These are phyloP conservation scores for Pseudozyma flocculosa DNA, from an alignment of 1,284 basidiomycete genomes.

Conservation along the genomic window DNA sequence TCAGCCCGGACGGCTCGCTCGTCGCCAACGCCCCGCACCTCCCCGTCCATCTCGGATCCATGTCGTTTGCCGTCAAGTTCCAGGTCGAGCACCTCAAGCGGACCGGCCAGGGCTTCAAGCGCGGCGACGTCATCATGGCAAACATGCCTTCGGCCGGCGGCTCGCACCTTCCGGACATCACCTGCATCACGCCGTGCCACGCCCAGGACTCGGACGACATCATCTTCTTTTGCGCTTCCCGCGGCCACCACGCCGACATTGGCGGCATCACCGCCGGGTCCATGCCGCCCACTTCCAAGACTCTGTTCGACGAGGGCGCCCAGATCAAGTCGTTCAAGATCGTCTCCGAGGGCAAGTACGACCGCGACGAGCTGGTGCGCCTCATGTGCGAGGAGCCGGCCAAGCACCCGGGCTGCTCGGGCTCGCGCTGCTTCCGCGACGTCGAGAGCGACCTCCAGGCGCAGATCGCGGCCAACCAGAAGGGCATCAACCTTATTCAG, in stretches of 20 bases:
- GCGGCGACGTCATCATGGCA: slow-evolving; percentile 86
- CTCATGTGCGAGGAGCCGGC: slow-evolving; percentile 84
- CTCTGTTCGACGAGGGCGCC: slow-evolving; percentile 89
- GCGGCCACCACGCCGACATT: slow-evolving; percentile 71
- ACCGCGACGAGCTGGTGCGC: slow-evolving; percentile 72
- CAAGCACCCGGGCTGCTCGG: slow-evolving; percentile 64
- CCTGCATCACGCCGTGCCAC: slow-evolving; percentile 86
- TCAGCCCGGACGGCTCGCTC: slow-evolving; percentile 83
- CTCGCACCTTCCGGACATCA: slow-evolving; percentile 69
- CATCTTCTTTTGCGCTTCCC: slow-evolving; percentile 87
- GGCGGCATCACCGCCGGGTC: slow-evolving; percentile 74
- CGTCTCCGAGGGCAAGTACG: slow-evolving; percentile 77
- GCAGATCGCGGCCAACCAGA: slow-evolving; percentile 94
- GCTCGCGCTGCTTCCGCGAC: slow-evolving; percentile 66
- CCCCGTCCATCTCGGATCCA: slow-evolving; percentile 67
- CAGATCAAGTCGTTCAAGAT: slow-evolving; percentile 91
- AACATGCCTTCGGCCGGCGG: slow-evolving; percentile 86
- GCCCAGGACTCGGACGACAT: slow-evolving; percentile 66
- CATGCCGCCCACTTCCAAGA: slow-evolving; percentile 90
- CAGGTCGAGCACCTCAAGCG: slow-evolving; percentile 73
- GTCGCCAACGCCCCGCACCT: slow-evolving; percentile 83
- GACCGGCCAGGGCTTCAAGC: slow-evolving; percentile 62
- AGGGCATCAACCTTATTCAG: slow-evolving; percentile 65
- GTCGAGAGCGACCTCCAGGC: slow-evolving; percentile 91
- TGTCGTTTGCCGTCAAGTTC: slow-evolving; percentile 76